These are phyloP conservation scores for Sonneratia caseolaris DNA, from an alignment of 345 rosid species.

Conservation along the genomic window DNA sequence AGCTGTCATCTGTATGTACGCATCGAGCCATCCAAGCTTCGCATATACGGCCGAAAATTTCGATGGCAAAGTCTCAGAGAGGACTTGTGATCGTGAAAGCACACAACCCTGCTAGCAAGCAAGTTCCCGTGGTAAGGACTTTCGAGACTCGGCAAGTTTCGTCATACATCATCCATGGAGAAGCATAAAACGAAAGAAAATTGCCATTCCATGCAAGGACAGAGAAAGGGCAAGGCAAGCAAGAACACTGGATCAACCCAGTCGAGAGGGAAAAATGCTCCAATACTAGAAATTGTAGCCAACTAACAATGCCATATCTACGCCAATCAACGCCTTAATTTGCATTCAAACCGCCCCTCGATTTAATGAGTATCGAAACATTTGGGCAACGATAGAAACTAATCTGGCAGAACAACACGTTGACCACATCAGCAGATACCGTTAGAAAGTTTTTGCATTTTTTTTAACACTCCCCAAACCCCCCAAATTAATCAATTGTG, in stretches of 20 bases:
- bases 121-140: too few relatives aligned
- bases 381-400: not conserved
- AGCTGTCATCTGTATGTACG: not conserved
- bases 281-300: not conserved
- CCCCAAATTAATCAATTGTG: not conserved
- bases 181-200: too few relatives aligned
- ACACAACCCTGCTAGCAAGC: too few relatives aligned
- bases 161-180: too few relatives aligned
- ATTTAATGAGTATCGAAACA: conserved; percentile 7
- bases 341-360: not conserved
- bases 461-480: not conserved
- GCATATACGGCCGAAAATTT: not conserved
- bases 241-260: not conserved
- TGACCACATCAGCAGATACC: not conserved
- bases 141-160: too few relatives aligned
- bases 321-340: not conserved
- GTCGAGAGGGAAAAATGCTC: not conserved
- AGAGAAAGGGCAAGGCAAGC: too few relatives aligned
- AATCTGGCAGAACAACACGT: not conserved
- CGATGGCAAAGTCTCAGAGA: not conserved
- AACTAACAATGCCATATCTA: not conserved
- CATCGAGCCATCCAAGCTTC: not conserved
- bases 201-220: too few relatives aligned
- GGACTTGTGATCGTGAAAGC: not conserved
- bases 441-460: not conserved